Evolutionary conservation across 164 flowering plant genomes (phyloP), one percentile per base, ranked within the genome.

Genomic region (Magnolia changhungtana): DNA sequence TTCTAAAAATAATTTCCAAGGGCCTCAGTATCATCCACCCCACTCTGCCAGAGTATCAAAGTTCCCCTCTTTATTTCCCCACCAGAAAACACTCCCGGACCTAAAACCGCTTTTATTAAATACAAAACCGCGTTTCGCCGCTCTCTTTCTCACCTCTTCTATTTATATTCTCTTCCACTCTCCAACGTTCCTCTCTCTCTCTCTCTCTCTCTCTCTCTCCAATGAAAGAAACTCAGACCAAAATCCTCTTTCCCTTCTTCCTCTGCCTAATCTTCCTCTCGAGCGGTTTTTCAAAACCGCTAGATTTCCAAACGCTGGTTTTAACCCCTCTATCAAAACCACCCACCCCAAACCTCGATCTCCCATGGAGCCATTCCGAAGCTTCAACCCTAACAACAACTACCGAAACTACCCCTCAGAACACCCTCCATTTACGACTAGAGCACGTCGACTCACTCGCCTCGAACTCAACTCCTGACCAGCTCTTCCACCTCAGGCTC

Each of bases 401-500:
- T 3, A 1, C 65, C 55, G 75, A 76, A n/a, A 7, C 73, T 14
- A 63, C 52, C 55, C 50, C 73, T 5, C 8, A 76, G 50, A 18
- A 74, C 76, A 67, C 84, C 19, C 76, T 90, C 74, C 45, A 85
- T 14, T 71, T 88, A 1, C 74, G 68, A 7, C 78, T 91, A 14
- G 85, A 87, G 74, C 97, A 94, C 80, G 24, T 83, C 0, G 97
- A 92, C 78, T 55, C 80, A 10, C 61, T 87, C 1, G 51, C 87
- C 29, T 55, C 71, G 72, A 73, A 86, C 80, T 65, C 77, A 13
- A 85, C 91, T 63, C 86, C 96, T 0, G 80, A 84, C 23, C 63
- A 85, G 4, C 91, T 95, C 79, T 88, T 95, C 87, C 10, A 77
- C 50, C 86, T 78, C 76, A 81, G 97, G 10, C 87, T 95, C 69